A percentile compares a stretch with the other conserved stretches of the same genome.
Conservation (phyloP, 2,329 filamentous ascomycete genomes). For the Sporothrix mexicana region DNA sequence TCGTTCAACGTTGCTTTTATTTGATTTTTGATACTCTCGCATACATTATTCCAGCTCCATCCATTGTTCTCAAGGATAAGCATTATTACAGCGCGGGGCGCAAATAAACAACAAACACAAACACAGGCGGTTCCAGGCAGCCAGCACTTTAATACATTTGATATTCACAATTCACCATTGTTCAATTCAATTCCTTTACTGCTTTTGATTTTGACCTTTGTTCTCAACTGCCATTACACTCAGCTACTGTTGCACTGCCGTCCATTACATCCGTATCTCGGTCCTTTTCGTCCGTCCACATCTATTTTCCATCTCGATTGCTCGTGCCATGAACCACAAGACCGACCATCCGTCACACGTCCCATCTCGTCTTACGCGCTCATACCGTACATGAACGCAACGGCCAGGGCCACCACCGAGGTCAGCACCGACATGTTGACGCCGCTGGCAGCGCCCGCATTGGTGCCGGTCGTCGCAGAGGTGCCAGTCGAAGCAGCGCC, state of each 20-base stretch:
- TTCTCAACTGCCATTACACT: neutral
- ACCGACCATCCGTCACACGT: too few species aligned
- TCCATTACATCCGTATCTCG: too few species aligned
- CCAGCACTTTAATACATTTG: conserved; percentile 16
- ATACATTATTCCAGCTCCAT: neutral
- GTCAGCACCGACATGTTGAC: conserved; percentile 43
- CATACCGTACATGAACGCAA: conserved; percentile 48
- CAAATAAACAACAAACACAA: neutral
- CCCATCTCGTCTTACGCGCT: conserved; percentile 42
- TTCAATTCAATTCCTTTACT: too few species aligned
- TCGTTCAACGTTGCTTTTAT: neutral
- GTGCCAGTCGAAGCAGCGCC: conserved; percentile 25
- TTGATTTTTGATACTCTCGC: neutral
- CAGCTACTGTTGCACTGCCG: too few species aligned
- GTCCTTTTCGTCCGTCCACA: neutral
- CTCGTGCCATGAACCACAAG: neutral
- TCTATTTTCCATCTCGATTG: neutral
- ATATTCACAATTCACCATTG: neutral
- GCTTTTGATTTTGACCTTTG: neutral
- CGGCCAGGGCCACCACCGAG: conserved; percentile 48
- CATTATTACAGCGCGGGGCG: conserved; percentile 11
- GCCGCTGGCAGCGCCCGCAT: conserved; percentile 36
- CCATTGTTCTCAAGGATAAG: neutral
- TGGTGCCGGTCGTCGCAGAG: conserved; percentile 21
- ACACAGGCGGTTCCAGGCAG: neutral